A percentile compares a stretch with the other conserved stretches of the same genome.
Evolutionary conservation across 2,329 filamentous ascomycete species (phyloP).

Genomic region (Beauveria scarabaeidicola): DNA sequence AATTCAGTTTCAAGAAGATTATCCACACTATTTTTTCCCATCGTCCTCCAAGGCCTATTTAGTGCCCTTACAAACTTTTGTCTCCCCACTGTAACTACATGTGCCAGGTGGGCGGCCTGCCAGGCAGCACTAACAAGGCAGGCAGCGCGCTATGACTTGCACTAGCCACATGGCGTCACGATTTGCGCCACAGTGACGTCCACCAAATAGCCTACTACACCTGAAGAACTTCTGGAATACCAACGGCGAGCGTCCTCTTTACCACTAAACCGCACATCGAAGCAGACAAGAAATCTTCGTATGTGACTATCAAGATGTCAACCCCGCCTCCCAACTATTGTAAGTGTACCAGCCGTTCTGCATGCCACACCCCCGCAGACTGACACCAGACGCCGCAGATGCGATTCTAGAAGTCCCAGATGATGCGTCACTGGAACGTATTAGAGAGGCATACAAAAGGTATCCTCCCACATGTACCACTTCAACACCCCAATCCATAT

Average conservation of each 20-base stretch:
- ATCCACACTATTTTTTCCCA: not conserved
- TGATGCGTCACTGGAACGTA: constrained; percentile 64
- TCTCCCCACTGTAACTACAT: too few relatives aligned
- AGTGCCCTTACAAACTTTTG: too few relatives aligned
- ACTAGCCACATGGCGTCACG: constrained; percentile 4
- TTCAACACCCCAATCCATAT: not conserved
- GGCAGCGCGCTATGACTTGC: not conserved
- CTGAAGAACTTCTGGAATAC: not conserved
- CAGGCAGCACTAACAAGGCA: constrained; percentile 2
- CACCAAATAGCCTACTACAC: not conserved
- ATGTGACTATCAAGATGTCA: constrained; percentile 15
- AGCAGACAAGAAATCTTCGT: not conserved
- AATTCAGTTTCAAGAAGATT: too few relatives aligned
- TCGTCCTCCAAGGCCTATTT: not conserved
- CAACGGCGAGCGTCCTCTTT: not conserved
- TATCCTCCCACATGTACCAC: constrained; percentile 21
- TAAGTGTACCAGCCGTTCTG: constrained; percentile 22
- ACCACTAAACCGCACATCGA: not conserved
- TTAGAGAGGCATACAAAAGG: constrained; percentile 86
- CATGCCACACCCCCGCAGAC: not conserved
- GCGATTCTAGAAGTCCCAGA: constrained; percentile 59
- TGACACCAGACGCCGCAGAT: constrained; percentile 36
- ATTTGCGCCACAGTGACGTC: constrained; percentile 12
- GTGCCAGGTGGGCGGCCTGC: not conserved
- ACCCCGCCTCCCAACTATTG: constrained; percentile 43